Conservation (phyloP, 1,139 yeast genomes). For the Protomyces inundatus region DNA sequence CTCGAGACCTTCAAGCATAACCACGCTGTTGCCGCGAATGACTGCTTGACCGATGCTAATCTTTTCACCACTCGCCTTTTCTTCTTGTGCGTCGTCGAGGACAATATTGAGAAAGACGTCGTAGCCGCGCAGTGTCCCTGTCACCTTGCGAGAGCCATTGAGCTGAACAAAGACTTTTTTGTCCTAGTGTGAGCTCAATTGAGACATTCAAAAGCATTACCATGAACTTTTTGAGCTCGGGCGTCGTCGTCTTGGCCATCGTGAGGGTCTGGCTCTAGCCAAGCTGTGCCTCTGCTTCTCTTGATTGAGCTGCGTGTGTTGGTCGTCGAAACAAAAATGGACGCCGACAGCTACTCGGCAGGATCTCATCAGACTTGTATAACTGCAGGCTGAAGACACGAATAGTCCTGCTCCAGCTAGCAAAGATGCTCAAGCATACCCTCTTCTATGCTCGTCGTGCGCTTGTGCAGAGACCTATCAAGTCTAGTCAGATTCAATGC, state of each 20-base stretch:
- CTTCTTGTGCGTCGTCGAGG: slow-evolving; percentile 67
- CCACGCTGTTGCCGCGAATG: slow-evolving; percentile 46
- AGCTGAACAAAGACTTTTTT: slow-evolving; percentile 64
- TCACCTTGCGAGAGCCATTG: slow-evolving; percentile 66
- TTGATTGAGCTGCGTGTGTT: no score
- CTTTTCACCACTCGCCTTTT: slow-evolving; percentile 48
- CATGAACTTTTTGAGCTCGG: slow-evolving; percentile 50
- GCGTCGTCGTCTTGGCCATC: slow-evolving; percentile 48
- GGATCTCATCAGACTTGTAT: no score
- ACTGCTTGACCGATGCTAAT: slow-evolving; percentile 52
- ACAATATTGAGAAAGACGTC: slow-evolving; percentile 74
- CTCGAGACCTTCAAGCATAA: slow-evolving; percentile 40
- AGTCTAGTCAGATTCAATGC: no score
- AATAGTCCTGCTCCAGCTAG: no score
- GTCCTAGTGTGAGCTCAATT: slow-evolving; percentile 42
- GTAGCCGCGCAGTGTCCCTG: slow-evolving; percentile 71
- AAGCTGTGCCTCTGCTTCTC: no score
- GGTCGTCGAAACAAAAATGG: no score
- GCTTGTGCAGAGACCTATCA: no score
- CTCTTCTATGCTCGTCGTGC: no score
- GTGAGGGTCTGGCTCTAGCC: background rate
- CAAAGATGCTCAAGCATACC: no score
- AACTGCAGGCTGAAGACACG: no score
- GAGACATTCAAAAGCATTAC: slow-evolving; percentile 33
- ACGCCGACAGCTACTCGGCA: no score